phyloP scores from a whole-genome alignment of 257 asterid species.

The Oldenlandia corymbosa region DNA sequence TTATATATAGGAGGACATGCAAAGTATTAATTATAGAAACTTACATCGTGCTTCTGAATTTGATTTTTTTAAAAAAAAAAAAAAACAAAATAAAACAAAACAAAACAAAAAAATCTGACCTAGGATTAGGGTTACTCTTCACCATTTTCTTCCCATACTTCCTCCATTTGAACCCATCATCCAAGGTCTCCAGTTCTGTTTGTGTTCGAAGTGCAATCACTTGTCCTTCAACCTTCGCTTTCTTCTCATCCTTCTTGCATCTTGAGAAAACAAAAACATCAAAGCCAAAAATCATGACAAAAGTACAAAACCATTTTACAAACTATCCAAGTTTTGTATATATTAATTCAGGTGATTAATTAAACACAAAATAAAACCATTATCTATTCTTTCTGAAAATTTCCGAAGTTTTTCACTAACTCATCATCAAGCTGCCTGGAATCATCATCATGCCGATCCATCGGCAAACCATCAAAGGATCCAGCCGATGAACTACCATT shows the following conservation, averaged over 20 bases:
- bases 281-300: not conserved
- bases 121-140: constrained; percentile 53
- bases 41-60: no score
- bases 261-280: constrained; percentile 2
- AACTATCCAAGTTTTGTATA: no score
- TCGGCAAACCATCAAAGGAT: constrained; percentile 13
- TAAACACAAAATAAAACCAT: no score
- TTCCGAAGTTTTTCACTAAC: no score
- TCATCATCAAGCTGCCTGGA: constrained; percentile 16
- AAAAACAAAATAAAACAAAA: no score
- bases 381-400: no score
- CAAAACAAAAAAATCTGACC: no score
- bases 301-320: not conserved
- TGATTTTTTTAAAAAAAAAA: no score
- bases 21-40: no score
- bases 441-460: no score
- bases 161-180: constrained; percentile 70
- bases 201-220: constrained; percentile 36
- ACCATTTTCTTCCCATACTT: constrained; percentile 72
- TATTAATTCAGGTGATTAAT: no score
- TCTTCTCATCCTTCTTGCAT: constrained; percentile 11
- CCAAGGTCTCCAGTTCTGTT: constrained; percentile 48
- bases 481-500: constrained; percentile 18
- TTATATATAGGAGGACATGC: no score
- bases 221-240: constrained; percentile 4